Conservation (phyloP, 192 early-diverging fungal genomes). For the Dispira parvispora region DNA sequence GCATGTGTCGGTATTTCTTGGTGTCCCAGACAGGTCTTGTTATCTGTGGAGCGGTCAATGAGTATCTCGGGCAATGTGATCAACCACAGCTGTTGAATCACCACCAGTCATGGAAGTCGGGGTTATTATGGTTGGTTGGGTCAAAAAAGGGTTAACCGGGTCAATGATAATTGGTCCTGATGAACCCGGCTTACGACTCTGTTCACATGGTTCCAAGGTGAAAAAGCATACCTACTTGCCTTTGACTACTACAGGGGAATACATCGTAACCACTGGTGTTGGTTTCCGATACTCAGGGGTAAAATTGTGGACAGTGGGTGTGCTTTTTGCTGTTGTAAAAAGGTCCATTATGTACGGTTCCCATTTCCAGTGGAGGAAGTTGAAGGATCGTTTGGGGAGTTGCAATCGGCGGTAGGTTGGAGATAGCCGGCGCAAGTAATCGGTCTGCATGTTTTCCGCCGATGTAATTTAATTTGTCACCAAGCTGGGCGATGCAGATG, state of each 20-base stretch:
- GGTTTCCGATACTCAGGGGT: neutral
- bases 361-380: neutral
- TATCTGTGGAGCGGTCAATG: neutral
- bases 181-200: neutral
- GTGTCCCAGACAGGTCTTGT: neutral
- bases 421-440: neutral
- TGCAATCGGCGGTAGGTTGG: neutral
- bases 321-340: neutral
- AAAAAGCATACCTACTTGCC: neutral
- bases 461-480: neutral
- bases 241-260: neutral
- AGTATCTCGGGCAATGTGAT: neutral
- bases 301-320: neutral
- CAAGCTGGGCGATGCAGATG: neutral
- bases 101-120: neutral
- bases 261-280: neutral
- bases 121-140: neutral
- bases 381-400: neutral
- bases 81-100: neutral
- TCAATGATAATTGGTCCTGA: neutral
- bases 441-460: neutral
- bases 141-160: neutral
- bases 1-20: neutral
- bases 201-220: neutral
- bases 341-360: neutral